Percentiles rank a stretch among this genome's conserved stretches.
These are phyloP conservation scores for Botryotinia globosa DNA, from an alignment of 2,329 filamentous ascomycete species.

Conservation along the genomic window DNA sequence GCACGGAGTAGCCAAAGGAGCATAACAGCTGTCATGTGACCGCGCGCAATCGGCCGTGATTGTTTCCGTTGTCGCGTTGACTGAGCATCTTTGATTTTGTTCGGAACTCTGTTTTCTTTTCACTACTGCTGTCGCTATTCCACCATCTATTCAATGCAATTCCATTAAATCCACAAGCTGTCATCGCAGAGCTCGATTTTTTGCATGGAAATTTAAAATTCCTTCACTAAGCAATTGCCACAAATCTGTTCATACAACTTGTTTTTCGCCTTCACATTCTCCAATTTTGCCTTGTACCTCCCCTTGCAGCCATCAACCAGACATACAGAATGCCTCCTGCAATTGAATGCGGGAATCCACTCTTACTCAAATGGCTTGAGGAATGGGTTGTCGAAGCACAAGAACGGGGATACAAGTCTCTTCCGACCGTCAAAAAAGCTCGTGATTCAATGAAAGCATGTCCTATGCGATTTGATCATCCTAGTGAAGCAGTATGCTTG, in stretches of 20 bases:
- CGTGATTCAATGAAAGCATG: constrained; percentile 75
- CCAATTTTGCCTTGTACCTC: neutral
- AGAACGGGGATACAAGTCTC: constrained; percentile 66
- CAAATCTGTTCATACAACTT: neutral
- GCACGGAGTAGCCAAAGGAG: neutral
- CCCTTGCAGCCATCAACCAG: neutral
- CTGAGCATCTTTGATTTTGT: neutral
- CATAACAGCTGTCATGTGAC: neutral
- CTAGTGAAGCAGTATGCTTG: constrained; percentile 69
- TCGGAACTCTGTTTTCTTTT: neutral
- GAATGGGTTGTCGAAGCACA: constrained; percentile 72
- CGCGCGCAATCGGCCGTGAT: neutral
- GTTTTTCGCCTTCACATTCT: neutral
- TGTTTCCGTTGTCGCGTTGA: constrained; percentile 3
- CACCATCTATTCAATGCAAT: neutral
- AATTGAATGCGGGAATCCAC: constrained; percentile 53
- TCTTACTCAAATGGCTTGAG: constrained; percentile 70
- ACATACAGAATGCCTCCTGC: constrained; percentile 4
- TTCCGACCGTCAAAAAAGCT: constrained; percentile 47
- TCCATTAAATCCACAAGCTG: neutral
- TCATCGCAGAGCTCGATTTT: neutral
- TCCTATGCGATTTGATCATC: constrained; percentile 61
- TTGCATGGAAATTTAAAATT: neutral
- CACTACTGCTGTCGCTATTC: neutral
- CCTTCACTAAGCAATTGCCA: neutral